Base-by-base conservation (phyloP, 805 yeast genomes). In the Candida parachauliodes region DNA sequence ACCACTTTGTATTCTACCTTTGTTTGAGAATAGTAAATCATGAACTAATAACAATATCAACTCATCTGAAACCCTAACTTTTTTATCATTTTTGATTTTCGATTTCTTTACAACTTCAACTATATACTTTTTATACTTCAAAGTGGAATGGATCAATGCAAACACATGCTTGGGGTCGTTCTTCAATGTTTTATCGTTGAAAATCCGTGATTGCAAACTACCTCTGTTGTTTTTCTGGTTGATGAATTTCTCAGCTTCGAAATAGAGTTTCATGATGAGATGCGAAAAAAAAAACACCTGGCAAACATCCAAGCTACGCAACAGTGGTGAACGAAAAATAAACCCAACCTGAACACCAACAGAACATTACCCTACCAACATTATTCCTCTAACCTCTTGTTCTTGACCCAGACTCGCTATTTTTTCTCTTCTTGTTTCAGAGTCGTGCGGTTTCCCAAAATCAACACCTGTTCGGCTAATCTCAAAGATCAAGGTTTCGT, bases 1-100 rank as follows among this genome's bases (percentile, higher is more conserved):
- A 5, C 94, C 94, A 70, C 88, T 82, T 55, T 88, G 94, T 42
- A 91, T 83, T 44, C 96, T 65, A 8, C 94, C 93, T 19, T 78
- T 71, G 45, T 79, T 75, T 5, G 91, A 74, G 40, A 93, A 72
- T 5, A 89, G 58, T 37, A 88, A 65, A 61, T 91, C 98, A 52
- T 91, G 95, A 1, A 82, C 82, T 59, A 91, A 60, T 7, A 91
- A 64, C 37, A 81, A 44, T 2, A 84, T 76, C 33, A 84, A 58
- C 11, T 70, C 62, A 37, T 74, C 76, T 9, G 73, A 73, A 16
- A 83, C 52, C 41, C 70, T 72, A 34, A 57, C 42, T 36, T 56
- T 59, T 36, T 55, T 55, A 17, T 69, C 66, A 25, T 73, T 65
- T 46, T 84, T 63, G n/a, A 93, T 60, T 48, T 79, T 78, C 5